Evolutionary conservation across 306 rosid species (phyloP), one percentile per base, ranked within the genome.

Genomic region (Betula pendula): DNA sequence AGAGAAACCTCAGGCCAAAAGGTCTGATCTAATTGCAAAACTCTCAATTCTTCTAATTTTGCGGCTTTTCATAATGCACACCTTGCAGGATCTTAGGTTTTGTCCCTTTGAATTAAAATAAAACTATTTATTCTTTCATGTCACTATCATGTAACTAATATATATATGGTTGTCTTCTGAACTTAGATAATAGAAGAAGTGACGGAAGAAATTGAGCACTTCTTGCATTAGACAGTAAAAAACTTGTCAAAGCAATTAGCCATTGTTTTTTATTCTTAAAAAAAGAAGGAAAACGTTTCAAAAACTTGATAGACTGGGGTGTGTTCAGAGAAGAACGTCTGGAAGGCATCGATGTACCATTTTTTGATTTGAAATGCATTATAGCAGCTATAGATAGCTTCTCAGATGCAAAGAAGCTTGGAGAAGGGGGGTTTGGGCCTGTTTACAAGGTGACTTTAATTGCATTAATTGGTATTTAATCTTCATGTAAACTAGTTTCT

Each of bases 371-470:
- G 24, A 72, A 33, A 20, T 70, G 83, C n/a, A 68, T 90, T 25
- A 6, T 80, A 4, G 79, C 12, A 0, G 92, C 92, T 4, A 88
- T 88, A 17, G 76, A 85, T 66, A 55, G 80, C 51, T 88, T 90
- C 68, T 85, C 91, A 24, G 78, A 89, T 22, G 62, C 78, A 68
- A 86, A 84, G 65, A 83, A 80, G 75, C 82, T 84, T 15, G 92
- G 91, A 63, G 74, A 14, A 56, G 96, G 92, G n/a, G 96, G 96
- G 24, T 88, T 75, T 65, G 96, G 92, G 11, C 81, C 86, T 17
- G 90, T 90, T 2, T 88, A 81, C 48, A 87, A 81, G 91, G 90
- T 87, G 12, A 77, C 29, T 38, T 4, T 3, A 33, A 35, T 48
- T 22, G 6, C 15, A 3, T 33, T 29, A 51, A 43, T 1, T 78